Conservation (phyloP, 495 filamentous ascomycete species). For the Entonaema liquescens region DNA sequence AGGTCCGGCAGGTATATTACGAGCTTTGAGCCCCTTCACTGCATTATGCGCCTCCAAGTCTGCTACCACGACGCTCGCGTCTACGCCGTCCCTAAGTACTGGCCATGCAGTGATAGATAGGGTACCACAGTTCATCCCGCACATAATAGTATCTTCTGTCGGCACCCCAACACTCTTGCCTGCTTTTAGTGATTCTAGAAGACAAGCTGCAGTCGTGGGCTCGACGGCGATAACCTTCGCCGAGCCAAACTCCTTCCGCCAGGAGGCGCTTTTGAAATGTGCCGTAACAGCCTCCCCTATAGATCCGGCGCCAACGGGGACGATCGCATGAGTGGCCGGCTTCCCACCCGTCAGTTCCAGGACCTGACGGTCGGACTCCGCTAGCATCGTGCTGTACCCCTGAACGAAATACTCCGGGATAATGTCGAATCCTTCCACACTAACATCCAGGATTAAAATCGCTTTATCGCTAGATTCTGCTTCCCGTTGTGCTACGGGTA, state of each 20-base stretch:
- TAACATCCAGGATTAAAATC: constrained; percentile 70
- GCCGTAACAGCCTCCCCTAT: constrained; percentile 65
- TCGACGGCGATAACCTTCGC: constrained; percentile 64
- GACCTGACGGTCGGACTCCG: constrained; percentile 66
- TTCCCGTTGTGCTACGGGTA: constrained; percentile 57
- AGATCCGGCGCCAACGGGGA: constrained; percentile 71
- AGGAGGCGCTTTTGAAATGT: constrained; percentile 60
- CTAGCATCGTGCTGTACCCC: constrained; percentile 73
- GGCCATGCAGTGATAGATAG: constrained; percentile 70
- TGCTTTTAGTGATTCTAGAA: constrained; percentile 59
- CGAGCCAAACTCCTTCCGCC: constrained; percentile 20
- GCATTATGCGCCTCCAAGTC: constrained; percentile 64
- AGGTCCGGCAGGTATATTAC: constrained; percentile 62
- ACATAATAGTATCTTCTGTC: constrained; percentile 69
- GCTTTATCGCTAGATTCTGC: constrained; percentile 45
- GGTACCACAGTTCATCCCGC: constrained; percentile 73
- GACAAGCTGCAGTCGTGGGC: constrained; percentile 66
- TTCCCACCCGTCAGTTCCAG: constrained; percentile 38
- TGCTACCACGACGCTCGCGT: constrained; percentile 64
- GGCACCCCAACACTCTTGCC: constrained; percentile 55
- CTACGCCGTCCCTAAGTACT: constrained; percentile 60
- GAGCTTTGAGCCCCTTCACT: constrained; percentile 56
- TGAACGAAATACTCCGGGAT: constrained; percentile 74
- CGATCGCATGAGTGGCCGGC: constrained; percentile 57
- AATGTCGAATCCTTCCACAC: constrained; percentile 67